Percentiles rank a stretch among this genome's conserved stretches.
Evolutionary conservation across 106 monocot species (phyloP).

Genomic region (Vanilla planifolia): DNA sequence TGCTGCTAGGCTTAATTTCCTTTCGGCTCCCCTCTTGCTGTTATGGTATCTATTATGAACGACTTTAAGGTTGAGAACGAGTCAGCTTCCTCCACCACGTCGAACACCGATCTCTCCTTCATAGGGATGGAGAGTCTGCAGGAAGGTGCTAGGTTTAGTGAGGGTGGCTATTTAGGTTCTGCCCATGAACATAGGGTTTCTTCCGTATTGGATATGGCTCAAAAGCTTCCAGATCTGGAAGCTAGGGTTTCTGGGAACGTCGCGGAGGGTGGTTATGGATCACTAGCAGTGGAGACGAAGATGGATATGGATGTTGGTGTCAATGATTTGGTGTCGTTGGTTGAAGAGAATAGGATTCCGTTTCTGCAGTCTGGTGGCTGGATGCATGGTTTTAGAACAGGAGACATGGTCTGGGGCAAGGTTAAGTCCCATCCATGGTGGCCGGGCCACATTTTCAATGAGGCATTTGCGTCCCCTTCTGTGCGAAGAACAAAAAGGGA

Average conservation of each 20-base stretch:
- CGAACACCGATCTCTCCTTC: conserved; percentile 7
- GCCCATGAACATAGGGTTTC: conserved; percentile 8
- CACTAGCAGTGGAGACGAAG: background rate
- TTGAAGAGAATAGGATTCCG: background rate
- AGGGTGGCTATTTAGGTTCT: background rate
- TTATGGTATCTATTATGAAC: conserved; percentile 18
- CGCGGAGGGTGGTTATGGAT: background rate
- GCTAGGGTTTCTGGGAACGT: conserved; percentile 8
- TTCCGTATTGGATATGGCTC: background rate
- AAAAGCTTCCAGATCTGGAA: background rate
- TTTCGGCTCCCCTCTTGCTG: background rate
- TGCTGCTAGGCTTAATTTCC: conserved; percentile 3
- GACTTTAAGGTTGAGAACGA: conserved; percentile 16
- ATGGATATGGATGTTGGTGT: background rate
- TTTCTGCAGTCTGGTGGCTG: conserved; percentile 7
- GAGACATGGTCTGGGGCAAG: conserved; percentile 99
- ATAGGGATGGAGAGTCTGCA: conserved; percentile 3
- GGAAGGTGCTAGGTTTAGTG: background rate
- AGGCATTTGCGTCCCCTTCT: conserved; percentile 38
- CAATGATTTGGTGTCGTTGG: background rate
- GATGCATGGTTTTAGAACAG: conserved; percentile 46
- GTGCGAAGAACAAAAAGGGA: conserved; percentile 45
- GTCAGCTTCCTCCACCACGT: background rate
- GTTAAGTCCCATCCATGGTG: conserved; percentile 99
- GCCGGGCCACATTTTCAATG: conserved; percentile 87